Conservation (phyloP, 805 yeast species). For the Limtongozyma cylindracea region DNA sequence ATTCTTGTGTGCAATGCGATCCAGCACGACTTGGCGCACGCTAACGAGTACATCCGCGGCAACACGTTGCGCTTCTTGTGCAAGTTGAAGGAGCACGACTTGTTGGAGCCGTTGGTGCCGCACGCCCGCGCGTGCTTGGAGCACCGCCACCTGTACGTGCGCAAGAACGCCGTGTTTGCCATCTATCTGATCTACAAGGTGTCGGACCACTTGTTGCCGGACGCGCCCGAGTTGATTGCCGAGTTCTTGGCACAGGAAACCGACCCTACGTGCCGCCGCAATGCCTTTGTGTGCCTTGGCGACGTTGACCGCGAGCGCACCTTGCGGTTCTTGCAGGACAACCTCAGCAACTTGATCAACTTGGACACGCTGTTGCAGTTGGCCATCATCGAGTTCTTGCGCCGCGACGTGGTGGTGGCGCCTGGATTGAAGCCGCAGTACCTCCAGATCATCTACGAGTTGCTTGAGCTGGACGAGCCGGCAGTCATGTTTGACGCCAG, state of each 20-base stretch:
- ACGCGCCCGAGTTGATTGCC: conserved; percentile 69
- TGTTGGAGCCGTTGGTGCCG: conserved; percentile 87
- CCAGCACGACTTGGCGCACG: conserved; percentile 92
- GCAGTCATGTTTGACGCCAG: conserved; percentile 86
- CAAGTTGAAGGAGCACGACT: conserved; percentile 78
- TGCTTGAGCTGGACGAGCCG: conserved; percentile 43
- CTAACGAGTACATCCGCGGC: conserved; percentile 92
- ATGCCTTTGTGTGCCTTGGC: conserved; percentile 76
- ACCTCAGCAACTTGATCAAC: conserved; percentile 27
- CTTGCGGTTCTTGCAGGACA: conserved; percentile 53
- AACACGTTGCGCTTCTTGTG: conserved; percentile 80
- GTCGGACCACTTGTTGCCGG: conserved; percentile 76
- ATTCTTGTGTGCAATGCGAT: conserved; percentile 94
- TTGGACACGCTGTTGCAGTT: conserved; percentile 72
- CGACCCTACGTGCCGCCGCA: conserved; percentile 86
- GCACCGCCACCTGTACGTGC: conserved; percentile 93
- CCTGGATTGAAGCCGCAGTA: conserved; percentile 49
- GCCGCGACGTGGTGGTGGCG: conserved; percentile 37
- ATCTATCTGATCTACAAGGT: conserved; percentile 60
- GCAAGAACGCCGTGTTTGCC: conserved; percentile 92
- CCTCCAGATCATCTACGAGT: conserved; percentile 41
- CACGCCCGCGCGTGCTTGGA: conserved; percentile 76
- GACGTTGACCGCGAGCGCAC: conserved; percentile 71
- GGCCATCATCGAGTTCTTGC: conserved; percentile 76
- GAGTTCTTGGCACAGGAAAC: conserved; percentile 58